Percentiles rank a stretch among this genome's conserved stretches.
Evolutionary conservation across 2,329 filamentous ascomycete genomes (phyloP).

Genomic region (Ascochyta viciae-villosae): DNA sequence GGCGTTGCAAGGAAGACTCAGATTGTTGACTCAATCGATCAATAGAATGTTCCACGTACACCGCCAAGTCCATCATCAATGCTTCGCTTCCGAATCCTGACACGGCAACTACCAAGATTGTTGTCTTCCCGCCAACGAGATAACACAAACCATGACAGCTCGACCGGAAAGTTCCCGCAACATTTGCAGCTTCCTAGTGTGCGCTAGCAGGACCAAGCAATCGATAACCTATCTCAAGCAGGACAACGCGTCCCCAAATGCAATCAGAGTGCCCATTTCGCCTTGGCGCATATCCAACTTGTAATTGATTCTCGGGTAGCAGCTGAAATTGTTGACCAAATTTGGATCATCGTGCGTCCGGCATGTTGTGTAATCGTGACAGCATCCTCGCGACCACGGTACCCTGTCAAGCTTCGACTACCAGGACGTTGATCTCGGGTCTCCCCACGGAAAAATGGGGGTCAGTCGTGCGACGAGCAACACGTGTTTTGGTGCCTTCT

Average conservation of each 20-base stretch:
- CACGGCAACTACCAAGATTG: slow-evolving; percentile 1
- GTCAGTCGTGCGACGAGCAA: background rate
- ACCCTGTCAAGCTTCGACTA: slow-evolving; percentile 13
- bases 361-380: slow-evolving; percentile 9
- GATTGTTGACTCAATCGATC: too few relatives aligned
- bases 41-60: background rate
- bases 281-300: slow-evolving; percentile 13
- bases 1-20: background rate
- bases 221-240: slow-evolving; percentile 1
- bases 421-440: slow-evolving; percentile 25
- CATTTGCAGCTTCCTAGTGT: background rate
- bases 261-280: slow-evolving; percentile 1
- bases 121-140: slow-evolving; percentile 7
- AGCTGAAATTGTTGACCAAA: slow-evolving; percentile 9
- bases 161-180: background rate
- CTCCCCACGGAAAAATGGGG: slow-evolving; percentile 21
- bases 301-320: slow-evolving; percentile 9
- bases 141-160: slow-evolving; percentile 2
- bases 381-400: background rate
- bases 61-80: background rate
- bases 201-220: background rate
- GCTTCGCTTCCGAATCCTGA: background rate
- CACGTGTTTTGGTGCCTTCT: slow-evolving; percentile 5
- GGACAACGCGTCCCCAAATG: slow-evolving; percentile 3
- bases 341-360: slow-evolving; percentile 6